Evolutionary conservation across 345 rosid genomes (phyloP).

Genomic region (Streptanthus diversifolius): DNA sequence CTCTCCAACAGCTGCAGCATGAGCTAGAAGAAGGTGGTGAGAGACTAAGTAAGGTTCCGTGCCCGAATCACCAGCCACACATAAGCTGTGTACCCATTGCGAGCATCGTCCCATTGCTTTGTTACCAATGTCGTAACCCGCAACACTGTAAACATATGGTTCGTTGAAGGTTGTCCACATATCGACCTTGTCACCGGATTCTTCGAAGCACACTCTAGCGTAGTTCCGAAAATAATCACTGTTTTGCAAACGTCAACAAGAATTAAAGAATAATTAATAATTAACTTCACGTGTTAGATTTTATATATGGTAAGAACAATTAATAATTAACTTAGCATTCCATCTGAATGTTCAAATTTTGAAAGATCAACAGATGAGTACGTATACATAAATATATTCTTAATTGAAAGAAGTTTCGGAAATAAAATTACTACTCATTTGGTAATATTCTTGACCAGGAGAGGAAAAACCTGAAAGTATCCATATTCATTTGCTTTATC

Average conservation of each 20-base stretch:
- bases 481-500: conserved; percentile 34
- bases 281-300: too few relatives aligned
- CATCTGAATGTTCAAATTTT: conserved; percentile 15
- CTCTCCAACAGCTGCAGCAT: neutral
- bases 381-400: too few relatives aligned
- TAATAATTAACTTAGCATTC: conserved; percentile 13
- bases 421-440: neutral
- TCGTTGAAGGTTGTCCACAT: conserved; percentile 47
- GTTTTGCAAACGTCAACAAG: neutral
- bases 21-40: conserved; percentile 23
- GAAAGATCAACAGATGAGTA: neutral
- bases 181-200: conserved; percentile 41
- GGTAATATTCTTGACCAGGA: conserved; percentile 45
- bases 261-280: too few relatives aligned
- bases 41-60: conserved; percentile 20
- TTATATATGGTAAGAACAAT: neutral
- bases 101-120: conserved; percentile 39
- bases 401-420: neutral
- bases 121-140: conserved; percentile 25
- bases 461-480: conserved; percentile 40
- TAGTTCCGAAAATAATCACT: conserved; percentile 19
- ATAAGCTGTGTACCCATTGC: neutral
- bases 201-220: conserved; percentile 33
- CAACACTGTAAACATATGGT: conserved; percentile 28
- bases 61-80: conserved; percentile 30